These are phyloP conservation scores for Mollisiaceae sp. DNA, from an alignment of 2,329 filamentous ascomycete species.

Conservation along the genomic window DNA sequence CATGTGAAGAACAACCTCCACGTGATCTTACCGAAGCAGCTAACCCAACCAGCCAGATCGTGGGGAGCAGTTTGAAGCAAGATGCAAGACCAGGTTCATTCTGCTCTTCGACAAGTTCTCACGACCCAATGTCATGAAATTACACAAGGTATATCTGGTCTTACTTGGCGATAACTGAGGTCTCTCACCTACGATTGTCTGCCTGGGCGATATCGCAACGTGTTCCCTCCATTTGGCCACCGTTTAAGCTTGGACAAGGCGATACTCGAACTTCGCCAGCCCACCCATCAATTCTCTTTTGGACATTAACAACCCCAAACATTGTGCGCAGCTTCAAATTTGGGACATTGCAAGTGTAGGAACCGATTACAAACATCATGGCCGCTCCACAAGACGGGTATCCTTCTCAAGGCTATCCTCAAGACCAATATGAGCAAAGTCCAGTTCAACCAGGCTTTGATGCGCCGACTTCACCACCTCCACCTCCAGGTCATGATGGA, in stretches of 20 bases:
- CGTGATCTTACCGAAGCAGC: not conserved
- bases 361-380: slow-evolving; percentile 43
- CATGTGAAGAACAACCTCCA: slow-evolving; percentile 1
- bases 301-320: slow-evolving; percentile 21
- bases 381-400: slow-evolving; percentile 57
- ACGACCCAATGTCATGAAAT: slow-evolving; percentile 33
- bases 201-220: slow-evolving; percentile 35
- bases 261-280: slow-evolving; percentile 22
- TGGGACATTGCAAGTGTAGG: not conserved
- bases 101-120: slow-evolving; percentile 12
- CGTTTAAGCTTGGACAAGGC: slow-evolving; percentile 26
- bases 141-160: slow-evolving; percentile 19
- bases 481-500: slow-evolving; percentile 42
- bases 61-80: slow-evolving; percentile 11
- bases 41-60: slow-evolving; percentile 18
- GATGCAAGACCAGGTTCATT: slow-evolving; percentile 26
- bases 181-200: slow-evolving; percentile 14
- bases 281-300: slow-evolving; percentile 22
- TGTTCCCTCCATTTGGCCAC: slow-evolving; percentile 35
- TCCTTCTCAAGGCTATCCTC: slow-evolving; percentile 50
- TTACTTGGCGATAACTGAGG: slow-evolving; percentile 25
- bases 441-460: slow-evolving; percentile 44
- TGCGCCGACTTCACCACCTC: slow-evolving; percentile 34
- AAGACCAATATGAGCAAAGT: slow-evolving; percentile 54
- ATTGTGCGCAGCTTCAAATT: slow-evolving; percentile 13